A percentile compares a stretch with the other conserved stretches of the same genome.
Evolutionary conservation across 768 basidiomycete species (phyloP).

Genomic region (Boletus huronensis): DNA sequence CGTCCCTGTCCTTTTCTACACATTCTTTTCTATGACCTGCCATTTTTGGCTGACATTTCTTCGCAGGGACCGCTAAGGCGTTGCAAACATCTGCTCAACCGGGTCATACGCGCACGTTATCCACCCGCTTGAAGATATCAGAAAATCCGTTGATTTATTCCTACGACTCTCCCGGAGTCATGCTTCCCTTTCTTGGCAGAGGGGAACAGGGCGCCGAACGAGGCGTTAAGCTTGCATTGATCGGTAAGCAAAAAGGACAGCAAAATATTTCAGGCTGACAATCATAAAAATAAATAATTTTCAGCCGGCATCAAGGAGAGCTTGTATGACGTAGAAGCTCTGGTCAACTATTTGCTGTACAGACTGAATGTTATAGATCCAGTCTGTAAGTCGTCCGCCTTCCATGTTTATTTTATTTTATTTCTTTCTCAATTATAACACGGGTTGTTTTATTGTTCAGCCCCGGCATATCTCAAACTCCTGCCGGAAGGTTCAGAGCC

Average conservation of each 20-base stretch:
- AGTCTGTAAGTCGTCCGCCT: conserved; percentile 45
- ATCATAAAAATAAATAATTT: conserved; percentile 7
- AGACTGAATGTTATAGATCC: conserved; percentile 78
- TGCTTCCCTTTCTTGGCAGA: conserved; percentile 90
- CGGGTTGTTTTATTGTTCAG: conserved; percentile 31
- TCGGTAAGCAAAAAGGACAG: conserved; percentile 57
- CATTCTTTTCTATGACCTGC: not conserved
- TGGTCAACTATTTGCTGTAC: conserved; percentile 85
- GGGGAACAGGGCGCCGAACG: conserved; percentile 86
- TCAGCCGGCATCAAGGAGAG: conserved; percentile 93
- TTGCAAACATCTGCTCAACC: conserved; percentile 86
- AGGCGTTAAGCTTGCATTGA: conserved; percentile 89
- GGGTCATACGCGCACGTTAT: conserved; percentile 85
- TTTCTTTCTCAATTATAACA: conserved; percentile 5
- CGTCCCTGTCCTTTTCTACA: conserved; percentile 2
- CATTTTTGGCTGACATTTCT: conserved; percentile 1
- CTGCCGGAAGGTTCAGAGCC: conserved; percentile 54
- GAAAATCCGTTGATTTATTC: conserved; percentile 84
- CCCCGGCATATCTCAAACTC: conserved; percentile 65
- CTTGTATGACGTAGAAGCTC: conserved; percentile 77
- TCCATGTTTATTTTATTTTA: not conserved
- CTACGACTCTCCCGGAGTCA: conserved; percentile 94
- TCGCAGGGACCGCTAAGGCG: conserved; percentile 76
- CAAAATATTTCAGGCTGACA: conserved; percentile 1
- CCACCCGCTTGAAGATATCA: conserved; percentile 83